Percentiles rank a stretch among this genome's conserved stretches.
Evolutionary conservation across 805 yeast genomes (phyloP).

Genomic region (Candida ortonii): DNA sequence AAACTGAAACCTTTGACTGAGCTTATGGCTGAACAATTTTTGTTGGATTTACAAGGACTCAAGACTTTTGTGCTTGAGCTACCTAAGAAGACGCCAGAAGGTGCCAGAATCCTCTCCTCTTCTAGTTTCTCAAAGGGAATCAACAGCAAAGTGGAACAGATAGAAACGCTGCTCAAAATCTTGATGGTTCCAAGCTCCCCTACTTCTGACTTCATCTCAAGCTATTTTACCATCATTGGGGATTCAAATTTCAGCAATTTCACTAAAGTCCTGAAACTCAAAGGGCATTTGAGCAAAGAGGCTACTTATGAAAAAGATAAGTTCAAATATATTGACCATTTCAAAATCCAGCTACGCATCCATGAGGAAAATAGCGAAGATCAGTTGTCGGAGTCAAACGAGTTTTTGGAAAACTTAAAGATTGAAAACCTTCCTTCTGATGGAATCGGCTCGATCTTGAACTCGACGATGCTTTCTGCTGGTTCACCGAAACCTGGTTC

Average conservation of each 20-base stretch:
- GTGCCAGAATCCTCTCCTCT: conserved; percentile 28
- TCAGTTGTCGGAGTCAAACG: conserved; percentile 30
- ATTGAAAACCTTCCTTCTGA: conserved; percentile 21
- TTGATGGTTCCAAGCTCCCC: conserved; percentile 65
- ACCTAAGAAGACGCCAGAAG: conserved; percentile 44
- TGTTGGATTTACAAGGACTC: conserved; percentile 66
- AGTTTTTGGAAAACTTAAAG: conserved; percentile 25
- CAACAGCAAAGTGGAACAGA: conserved; percentile 23
- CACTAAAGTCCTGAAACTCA: conserved; percentile 58
- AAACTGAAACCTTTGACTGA: conserved; percentile 67
- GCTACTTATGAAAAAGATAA: conserved; percentile 35
- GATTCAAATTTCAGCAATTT: conserved; percentile 65
- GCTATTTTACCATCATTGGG: conserved; percentile 62
- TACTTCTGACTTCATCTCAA: conserved; percentile 56
- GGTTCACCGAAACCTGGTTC: conserved; percentile 9
- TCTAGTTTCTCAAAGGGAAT: conserved; percentile 26
- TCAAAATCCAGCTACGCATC: conserved; percentile 35
- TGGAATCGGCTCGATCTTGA: conserved; percentile 9
- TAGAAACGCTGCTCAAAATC: conserved; percentile 68
- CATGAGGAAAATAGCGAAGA: conserved; percentile 31
- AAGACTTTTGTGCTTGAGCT: conserved; percentile 50
- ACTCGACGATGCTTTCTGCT: conserved; percentile 13
- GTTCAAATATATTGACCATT: conserved; percentile 38
- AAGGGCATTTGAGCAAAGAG: conserved; percentile 41
- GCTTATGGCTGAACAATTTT: conserved; percentile 73